A percentile compares a stretch with the other conserved stretches of the same genome.
Evolutionary conservation across 2,329 filamentous ascomycete species (phyloP).

Genomic region (Chrysosporium queenslandicum): DNA sequence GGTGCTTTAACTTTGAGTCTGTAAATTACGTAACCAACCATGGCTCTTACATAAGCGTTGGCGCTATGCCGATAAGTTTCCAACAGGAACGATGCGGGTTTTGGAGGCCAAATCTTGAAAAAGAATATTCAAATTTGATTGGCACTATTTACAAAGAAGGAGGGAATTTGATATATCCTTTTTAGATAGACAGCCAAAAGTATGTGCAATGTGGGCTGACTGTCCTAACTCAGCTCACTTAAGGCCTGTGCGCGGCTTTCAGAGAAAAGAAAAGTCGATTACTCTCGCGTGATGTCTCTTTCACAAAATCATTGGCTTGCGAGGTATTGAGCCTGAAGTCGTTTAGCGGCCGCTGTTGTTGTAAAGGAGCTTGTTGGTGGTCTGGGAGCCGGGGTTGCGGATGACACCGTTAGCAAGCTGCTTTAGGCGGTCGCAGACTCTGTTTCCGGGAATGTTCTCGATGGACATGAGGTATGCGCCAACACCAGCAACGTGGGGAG

Average conservation of each 20-base stretch:
- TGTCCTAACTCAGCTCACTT: background rate
- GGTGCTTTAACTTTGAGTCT: too few species aligned
- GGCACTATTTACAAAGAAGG: too few species aligned
- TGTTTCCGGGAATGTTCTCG: constrained; percentile 39
- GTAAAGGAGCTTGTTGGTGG: constrained; percentile 25
- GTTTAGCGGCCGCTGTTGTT: constrained; percentile 20
- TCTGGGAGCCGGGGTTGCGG: constrained; percentile 19
- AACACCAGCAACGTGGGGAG: constrained; percentile 43
- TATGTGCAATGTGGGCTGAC: background rate
- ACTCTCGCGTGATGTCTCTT: background rate
- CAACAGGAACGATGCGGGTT: too few species aligned
- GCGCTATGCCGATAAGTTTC: too few species aligned
- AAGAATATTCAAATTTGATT: too few species aligned
- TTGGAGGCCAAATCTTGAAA: too few species aligned
- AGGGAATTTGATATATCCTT: background rate
- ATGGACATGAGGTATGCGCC: constrained; percentile 45
- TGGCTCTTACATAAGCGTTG: too few species aligned
- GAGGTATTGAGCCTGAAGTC: background rate
- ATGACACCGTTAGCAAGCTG: constrained; percentile 37
- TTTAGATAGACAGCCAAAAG: background rate
- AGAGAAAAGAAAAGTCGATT: background rate
- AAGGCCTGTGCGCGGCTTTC: background rate
- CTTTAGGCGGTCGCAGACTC: constrained; percentile 43
- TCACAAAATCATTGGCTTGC: background rate
- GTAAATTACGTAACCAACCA: too few species aligned